phyloP scores from a whole-genome alignment of 257 asterid genomes.

The Voacanga thouarsii region DNA sequence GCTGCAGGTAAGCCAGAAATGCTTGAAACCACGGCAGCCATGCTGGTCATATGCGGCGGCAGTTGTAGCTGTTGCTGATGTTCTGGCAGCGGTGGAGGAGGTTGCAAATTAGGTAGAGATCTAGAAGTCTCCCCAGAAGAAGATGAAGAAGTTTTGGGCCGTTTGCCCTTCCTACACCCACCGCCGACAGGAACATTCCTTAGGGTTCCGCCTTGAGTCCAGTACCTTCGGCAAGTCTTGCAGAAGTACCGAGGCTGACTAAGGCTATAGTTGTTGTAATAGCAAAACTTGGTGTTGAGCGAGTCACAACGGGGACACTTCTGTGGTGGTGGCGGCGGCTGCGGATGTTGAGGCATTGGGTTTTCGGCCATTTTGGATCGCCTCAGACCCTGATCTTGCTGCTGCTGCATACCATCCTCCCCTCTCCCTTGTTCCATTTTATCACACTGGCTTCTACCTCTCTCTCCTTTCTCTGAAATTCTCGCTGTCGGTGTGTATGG shows the following conservation, averaged over 20 bases:
- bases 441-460: too few relatives aligned
- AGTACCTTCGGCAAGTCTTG: conserved; percentile 36
- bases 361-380: conserved; percentile 29
- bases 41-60: conserved; percentile 4
- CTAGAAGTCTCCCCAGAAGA: conserved; percentile 24
- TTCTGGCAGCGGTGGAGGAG: not conserved
- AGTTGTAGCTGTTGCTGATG: not conserved
- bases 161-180: conserved; percentile 30
- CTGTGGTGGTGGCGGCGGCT: conserved; percentile 24
- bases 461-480: not conserved
- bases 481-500: not conserved
- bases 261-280: conserved; percentile 34
- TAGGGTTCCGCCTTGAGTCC: conserved; percentile 43
- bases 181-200: conserved; percentile 42
- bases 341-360: not conserved
- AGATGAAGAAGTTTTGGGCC: conserved; percentile 11
- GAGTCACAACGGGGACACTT: conserved; percentile 40
- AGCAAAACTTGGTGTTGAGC: conserved; percentile 34
- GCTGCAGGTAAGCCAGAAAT: not conserved
- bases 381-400: conserved; percentile 12
- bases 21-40: conserved; percentile 14
- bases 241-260: conserved; percentile 37
- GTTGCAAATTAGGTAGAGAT: conserved; percentile 2
- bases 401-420: conserved; percentile 23
- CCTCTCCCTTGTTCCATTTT: conserved; percentile 34